Conservation (phyloP, 139 green algal species). For the Chara braunii region DNA sequence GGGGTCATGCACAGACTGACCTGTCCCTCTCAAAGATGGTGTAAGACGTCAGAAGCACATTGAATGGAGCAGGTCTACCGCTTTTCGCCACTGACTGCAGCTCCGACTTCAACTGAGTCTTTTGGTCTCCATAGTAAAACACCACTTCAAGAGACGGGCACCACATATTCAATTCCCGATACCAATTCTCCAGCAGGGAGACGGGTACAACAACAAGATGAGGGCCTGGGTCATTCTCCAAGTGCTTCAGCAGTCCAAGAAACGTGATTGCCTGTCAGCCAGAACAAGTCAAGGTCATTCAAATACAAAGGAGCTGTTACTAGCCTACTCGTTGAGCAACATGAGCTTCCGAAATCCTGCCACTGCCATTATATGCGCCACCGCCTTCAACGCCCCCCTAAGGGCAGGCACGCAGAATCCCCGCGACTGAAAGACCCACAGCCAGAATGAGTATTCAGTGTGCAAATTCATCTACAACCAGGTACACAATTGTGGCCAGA, state of each 20-base stretch:
- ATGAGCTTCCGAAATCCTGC: not conserved
- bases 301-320: not conserved
- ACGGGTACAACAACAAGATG: constrained; percentile 63
- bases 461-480: too few species aligned
- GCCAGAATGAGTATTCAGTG: too few species aligned
- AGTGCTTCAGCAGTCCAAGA: constrained; percentile 49
- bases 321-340: not conserved
- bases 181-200: constrained; percentile 80
- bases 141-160: constrained; percentile 37
- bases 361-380: not conserved
- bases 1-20: not conserved
- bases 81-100: not conserved
- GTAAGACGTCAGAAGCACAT: constrained; percentile 85
- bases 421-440: too few species aligned
- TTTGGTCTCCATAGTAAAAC: constrained; percentile 69
- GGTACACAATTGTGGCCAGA: too few species aligned
- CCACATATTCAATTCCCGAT: constrained; percentile 62
- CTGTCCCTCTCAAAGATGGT: constrained; percentile 79
- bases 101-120: constrained; percentile 41
- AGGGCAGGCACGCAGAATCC: too few species aligned
- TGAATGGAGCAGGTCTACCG: constrained; percentile 45
- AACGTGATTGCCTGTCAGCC: constrained; percentile 70
- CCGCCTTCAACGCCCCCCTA: too few species aligned
- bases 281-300: not conserved
- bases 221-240: constrained; percentile 35